Conservation (phyloP, 768 basidiomycete genomes). For the Ramaria rubella region DNA sequence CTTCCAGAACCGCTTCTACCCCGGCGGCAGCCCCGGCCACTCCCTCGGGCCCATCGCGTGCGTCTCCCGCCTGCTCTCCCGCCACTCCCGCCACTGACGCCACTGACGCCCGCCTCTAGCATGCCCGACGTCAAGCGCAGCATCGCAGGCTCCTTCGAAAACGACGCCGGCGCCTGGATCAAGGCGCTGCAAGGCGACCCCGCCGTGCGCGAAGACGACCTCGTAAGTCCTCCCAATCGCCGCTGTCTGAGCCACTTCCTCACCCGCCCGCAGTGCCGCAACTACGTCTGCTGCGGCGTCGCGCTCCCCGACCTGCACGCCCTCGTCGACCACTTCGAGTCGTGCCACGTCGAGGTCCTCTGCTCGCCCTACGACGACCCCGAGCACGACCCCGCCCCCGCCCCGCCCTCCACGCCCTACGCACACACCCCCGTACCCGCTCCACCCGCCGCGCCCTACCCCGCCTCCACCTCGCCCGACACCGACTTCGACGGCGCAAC, state of each 20-base stretch:
- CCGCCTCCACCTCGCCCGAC: neutral
- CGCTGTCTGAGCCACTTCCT: neutral
- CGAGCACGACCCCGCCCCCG: neutral
- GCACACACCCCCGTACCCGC: neutral
- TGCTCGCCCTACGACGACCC: too few relatives aligned
- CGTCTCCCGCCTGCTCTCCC: too few relatives aligned
- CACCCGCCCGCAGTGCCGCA: constrained; percentile 50
- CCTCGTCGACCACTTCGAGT: constrained; percentile 88
- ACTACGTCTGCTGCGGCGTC: constrained; percentile 87
- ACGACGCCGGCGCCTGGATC: constrained; percentile 51
- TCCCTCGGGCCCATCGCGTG: constrained; percentile 62
- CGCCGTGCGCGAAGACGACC: constrained; percentile 59
- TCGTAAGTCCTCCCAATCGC: constrained; percentile 38
- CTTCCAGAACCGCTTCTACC: constrained; percentile 56
- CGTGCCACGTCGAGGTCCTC: constrained; percentile 76
- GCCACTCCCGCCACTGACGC: neutral
- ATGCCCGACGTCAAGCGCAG: constrained; percentile 1
- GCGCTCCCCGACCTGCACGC: constrained; percentile 71
- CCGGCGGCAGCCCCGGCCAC: constrained; percentile 56
- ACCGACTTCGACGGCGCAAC: neutral
- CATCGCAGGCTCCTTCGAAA: constrained; percentile 40
- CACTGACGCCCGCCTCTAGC: neutral
- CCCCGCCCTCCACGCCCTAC: neutral
- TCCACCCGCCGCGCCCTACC: neutral
- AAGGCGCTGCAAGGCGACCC: constrained; percentile 57